Evolutionary conservation across 1,284 basidiomycete species (phyloP).

Genomic region (Austroboletus niveus): DNA sequence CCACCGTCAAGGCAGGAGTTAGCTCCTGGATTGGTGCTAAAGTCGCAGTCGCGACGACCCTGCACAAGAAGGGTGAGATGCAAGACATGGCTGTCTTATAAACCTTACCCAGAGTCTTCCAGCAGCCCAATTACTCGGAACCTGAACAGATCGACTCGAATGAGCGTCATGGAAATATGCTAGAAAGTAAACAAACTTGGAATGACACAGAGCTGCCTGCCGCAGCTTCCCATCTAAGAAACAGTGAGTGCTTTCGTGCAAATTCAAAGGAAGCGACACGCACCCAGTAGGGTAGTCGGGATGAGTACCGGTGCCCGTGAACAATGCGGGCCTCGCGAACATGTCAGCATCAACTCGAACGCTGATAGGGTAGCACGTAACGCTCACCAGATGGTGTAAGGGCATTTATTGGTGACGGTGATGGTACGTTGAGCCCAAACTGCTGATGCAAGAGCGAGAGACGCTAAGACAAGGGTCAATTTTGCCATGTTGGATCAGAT

Average conservation of each 20-base stretch:
- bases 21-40: slow-evolving; percentile 42
- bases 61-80: slow-evolving; percentile 8
- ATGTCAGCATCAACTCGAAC: neutral
- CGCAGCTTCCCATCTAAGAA: slow-evolving; percentile 24
- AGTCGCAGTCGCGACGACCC: slow-evolving; percentile 41
- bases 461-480: slow-evolving; percentile 10
- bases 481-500: slow-evolving; percentile 14
- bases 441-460: slow-evolving; percentile 21
- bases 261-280: neutral
- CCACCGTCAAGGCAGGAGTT: slow-evolving; percentile 56
- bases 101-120: slow-evolving; percentile 32
- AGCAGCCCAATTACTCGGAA: slow-evolving; percentile 30
- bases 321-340: slow-evolving; percentile 31
- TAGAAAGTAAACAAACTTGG: slow-evolving; percentile 12
- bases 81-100: neutral
- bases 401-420: slow-evolving; percentile 38
- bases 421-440: slow-evolving; percentile 35
- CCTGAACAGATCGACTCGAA: slow-evolving; percentile 10
- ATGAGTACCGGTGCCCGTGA: slow-evolving; percentile 21
- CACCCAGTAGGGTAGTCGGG: slow-evolving; percentile 29
- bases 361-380: neutral
- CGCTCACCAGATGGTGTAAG: slow-evolving; percentile 38
- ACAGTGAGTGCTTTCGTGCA: neutral
- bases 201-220: slow-evolving; percentile 28
- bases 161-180: neutral